Percentiles rank a stretch among this genome's conserved stretches.
Evolutionary conservation across 2,329 filamentous ascomycete genomes (phyloP).

Genomic region (Exutisphaerella laricina): DNA sequence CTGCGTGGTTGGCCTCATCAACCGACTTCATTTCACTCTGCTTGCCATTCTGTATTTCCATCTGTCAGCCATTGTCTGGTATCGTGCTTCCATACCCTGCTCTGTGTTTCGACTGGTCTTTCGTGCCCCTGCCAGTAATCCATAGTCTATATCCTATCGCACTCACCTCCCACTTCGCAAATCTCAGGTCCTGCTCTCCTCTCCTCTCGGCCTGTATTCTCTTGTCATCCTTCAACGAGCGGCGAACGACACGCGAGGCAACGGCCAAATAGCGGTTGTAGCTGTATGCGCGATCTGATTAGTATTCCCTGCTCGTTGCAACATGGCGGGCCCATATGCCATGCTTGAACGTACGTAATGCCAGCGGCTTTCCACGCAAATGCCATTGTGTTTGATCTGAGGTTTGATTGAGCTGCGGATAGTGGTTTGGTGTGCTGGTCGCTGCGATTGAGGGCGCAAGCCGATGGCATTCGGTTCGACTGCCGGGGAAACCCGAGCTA

Average conservation of each 20-base stretch:
- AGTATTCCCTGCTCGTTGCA: constrained; percentile 13
- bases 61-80: too few relatives aligned
- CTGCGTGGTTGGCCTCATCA: constrained; percentile 49
- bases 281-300: constrained; percentile 51
- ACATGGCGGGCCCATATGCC: too few relatives aligned
- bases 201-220: constrained; percentile 81
- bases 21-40: constrained; percentile 79
- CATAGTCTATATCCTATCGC: too few relatives aligned
- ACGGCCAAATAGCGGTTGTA: constrained; percentile 99
- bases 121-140: too few relatives aligned
- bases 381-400: constrained; percentile 65
- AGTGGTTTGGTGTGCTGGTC: constrained; percentile 10
- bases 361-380: constrained; percentile 98
- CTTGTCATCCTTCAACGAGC: constrained; percentile 93
- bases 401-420: constrained; percentile 9
- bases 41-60: constrained; percentile 93
- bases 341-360: constrained; percentile 85
- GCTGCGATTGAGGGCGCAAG: constrained; percentile 2
- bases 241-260: constrained; percentile 89
- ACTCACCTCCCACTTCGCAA: constrained; percentile 94
- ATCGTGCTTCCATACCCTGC: too few relatives aligned
- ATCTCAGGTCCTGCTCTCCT: constrained; percentile 81
- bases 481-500: too few relatives aligned
- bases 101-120: too few relatives aligned
- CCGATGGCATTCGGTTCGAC: too few relatives aligned